phyloP scores from a whole-genome alignment of 1,284 basidiomycete species.

The Malassezia psittaci region DNA sequence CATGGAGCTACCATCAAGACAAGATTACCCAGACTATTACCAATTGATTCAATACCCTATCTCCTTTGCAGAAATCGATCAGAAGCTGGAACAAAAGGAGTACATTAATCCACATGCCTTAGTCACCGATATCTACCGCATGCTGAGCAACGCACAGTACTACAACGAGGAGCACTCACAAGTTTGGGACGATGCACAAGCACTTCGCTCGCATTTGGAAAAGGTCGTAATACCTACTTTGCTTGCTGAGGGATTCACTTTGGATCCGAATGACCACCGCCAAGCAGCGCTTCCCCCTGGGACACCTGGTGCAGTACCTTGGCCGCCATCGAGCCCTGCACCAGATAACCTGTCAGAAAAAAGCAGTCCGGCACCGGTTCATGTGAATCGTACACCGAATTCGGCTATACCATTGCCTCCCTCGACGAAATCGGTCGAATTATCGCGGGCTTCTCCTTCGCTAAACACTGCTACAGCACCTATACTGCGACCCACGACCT shows the following conservation, averaged over 20 bases:
- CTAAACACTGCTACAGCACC: too few relatives aligned
- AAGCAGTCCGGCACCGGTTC: too few relatives aligned
- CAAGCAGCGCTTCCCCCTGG: slow-evolving; percentile 33
- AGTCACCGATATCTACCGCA: slow-evolving; percentile 32
- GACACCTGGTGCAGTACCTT: slow-evolving; percentile 9
- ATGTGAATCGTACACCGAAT: background rate
- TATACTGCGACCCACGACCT: too few relatives aligned
- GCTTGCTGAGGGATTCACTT: slow-evolving; percentile 40
- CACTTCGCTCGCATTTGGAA: slow-evolving; percentile 33
- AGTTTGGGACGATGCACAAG: slow-evolving; percentile 38
- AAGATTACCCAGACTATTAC: slow-evolving; percentile 44
- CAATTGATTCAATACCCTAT: slow-evolving; percentile 34
- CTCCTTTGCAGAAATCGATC: slow-evolving; percentile 32
- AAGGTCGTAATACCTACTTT: slow-evolving; percentile 32
- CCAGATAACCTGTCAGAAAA: background rate
- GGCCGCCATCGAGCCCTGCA: background rate
- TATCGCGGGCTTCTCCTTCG: too few relatives aligned
- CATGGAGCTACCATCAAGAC: slow-evolving; percentile 29
- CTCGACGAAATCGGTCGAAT: background rate
- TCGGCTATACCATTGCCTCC: background rate
- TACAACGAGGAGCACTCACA: slow-evolving; percentile 33
- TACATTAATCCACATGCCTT: slow-evolving; percentile 39
- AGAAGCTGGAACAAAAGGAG: slow-evolving; percentile 21
- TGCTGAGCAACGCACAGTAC: slow-evolving; percentile 43
- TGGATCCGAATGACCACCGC: slow-evolving; percentile 41